Evolutionary conservation across 805 yeast genomes (phyloP).

Genomic region (Nakazawaea siamensis): DNA sequence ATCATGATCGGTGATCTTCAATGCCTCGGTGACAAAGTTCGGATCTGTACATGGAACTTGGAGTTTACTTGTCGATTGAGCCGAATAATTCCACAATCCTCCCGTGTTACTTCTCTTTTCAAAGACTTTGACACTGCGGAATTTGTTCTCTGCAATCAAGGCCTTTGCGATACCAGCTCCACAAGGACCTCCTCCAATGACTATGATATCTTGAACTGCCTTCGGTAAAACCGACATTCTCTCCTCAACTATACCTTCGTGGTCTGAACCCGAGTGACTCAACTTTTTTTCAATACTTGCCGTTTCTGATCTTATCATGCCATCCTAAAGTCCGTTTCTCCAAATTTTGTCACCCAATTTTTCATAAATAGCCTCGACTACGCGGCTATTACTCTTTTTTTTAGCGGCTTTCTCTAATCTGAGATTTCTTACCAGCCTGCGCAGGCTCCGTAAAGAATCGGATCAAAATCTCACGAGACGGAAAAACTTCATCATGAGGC

Average conservation of each 20-base stretch:
- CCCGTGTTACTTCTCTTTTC: conserved; percentile 59
- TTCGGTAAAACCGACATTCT: neutral
- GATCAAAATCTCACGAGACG: no score
- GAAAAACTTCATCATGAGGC: no score
- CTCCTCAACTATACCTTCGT: neutral
- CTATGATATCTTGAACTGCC: conserved; percentile 36
- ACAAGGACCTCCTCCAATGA: conserved; percentile 74
- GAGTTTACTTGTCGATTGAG: conserved; percentile 13
- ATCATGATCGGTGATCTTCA: conserved; percentile 3
- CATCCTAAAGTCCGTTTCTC: no score
- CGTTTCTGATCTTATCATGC: neutral
- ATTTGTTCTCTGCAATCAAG: conserved; percentile 39
- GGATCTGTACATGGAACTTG: conserved; percentile 25
- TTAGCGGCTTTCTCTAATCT: no score
- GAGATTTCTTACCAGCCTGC: no score
- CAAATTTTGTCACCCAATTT: no score
- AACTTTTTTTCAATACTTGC: no score
- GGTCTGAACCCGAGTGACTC: no score
- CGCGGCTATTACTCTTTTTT: no score
- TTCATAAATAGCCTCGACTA: no score
- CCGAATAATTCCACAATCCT: conserved; percentile 70
- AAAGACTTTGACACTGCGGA: conserved; percentile 42
- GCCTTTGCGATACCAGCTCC: conserved; percentile 66
- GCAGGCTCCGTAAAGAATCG: no score
- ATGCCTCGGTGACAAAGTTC: conserved; percentile 5